Evolutionary conservation across 257 asterid genomes (phyloP).

Genomic region (Solanum corneliomulleri): DNA sequence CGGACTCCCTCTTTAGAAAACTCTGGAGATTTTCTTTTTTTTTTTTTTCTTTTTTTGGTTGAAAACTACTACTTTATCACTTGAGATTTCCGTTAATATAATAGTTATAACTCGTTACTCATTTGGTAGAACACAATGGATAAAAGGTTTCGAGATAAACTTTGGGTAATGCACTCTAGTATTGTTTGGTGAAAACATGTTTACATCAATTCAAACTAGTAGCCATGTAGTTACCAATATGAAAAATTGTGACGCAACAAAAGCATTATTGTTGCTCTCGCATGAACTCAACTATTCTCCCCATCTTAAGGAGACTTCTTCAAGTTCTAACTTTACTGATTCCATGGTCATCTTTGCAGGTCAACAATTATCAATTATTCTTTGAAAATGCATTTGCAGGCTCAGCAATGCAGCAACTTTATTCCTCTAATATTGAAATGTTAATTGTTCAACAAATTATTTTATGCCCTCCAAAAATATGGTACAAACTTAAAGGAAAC

Average conservation of each 20-base stretch:
- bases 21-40: background rate
- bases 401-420: conserved; percentile 18
- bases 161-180: background rate
- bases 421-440: conserved; percentile 8
- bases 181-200: background rate
- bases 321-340: background rate
- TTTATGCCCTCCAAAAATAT: no score
- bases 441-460: no score
- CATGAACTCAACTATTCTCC: background rate
- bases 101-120: background rate
- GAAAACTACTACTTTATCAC: background rate
- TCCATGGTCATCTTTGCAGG: conserved; percentile 24
- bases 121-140: background rate
- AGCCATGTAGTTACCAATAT: background rate
- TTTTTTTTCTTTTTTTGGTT: background rate
- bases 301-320: background rate
- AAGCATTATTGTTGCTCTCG: background rate
- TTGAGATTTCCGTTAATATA: background rate
- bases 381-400: conserved; percentile 53
- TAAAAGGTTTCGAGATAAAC: background rate
- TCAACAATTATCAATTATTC: conserved; percentile 46
- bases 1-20: background rate
- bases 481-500: no score
- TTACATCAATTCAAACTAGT: background rate
- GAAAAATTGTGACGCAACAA: background rate